These are phyloP conservation scores for Acanthamoeba castellanii DNA, from an alignment of 208 protist species.

Conservation along the genomic window DNA sequence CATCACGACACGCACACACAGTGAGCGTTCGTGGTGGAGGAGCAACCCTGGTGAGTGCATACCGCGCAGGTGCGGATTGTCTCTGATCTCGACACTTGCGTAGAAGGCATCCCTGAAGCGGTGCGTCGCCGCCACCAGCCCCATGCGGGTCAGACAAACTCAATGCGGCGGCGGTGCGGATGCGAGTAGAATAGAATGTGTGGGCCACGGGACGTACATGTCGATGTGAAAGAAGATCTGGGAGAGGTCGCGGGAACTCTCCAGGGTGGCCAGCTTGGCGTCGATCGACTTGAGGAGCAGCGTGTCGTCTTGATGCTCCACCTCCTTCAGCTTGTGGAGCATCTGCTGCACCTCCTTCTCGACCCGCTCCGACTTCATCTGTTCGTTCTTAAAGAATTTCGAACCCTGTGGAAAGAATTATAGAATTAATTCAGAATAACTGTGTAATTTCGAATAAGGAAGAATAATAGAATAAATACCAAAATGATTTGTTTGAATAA, in stretches of 20 bases:
- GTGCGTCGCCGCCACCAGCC: background rate
- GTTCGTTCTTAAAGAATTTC: constrained; percentile 68
- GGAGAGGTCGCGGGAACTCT: constrained; percentile 8
- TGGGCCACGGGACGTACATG: constrained; percentile 74
- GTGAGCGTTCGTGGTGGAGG: background rate
- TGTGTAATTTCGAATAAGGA: no score
- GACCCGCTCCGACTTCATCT: constrained; percentile 40
- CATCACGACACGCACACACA: background rate
- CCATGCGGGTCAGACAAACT: background rate
- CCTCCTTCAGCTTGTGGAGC: background rate
- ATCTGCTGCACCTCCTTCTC: constrained; percentile 37
- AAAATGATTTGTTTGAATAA: background rate
- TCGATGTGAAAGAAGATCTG: constrained; percentile 78
- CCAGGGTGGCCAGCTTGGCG: constrained; percentile 68
- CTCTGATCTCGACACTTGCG: constrained; percentile 78
- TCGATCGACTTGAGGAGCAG: constrained; percentile 54
- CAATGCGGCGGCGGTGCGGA: background rate
- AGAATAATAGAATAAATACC: no score
- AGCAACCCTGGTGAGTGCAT: background rate
- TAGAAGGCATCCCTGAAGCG: constrained; percentile 82
- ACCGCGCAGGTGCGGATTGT: constrained; percentile 77
- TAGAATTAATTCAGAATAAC: no score
- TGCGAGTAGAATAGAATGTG: background rate
- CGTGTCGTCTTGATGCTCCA: constrained; percentile 35
- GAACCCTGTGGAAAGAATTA: background rate